A percentile compares a stretch with the other conserved stretches of the same genome.
Evolutionary conservation across 164 flowering plant species (phyloP).

Genomic region (Nymphaea colorata): DNA sequence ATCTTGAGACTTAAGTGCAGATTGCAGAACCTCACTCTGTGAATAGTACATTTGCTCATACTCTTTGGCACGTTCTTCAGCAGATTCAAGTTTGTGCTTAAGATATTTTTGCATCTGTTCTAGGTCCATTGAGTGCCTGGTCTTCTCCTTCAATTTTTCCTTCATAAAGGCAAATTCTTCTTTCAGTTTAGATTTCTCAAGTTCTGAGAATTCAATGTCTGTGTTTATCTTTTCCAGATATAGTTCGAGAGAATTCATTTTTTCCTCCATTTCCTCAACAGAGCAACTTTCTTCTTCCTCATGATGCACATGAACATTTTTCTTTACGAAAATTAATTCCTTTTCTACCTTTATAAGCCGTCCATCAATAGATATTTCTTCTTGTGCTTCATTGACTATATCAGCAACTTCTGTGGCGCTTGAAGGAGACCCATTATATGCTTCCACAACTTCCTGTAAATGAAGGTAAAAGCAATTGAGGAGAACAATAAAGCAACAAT

Average conservation of each 20-base stretch:
- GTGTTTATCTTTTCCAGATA: constrained; percentile 50
- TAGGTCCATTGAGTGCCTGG: constrained; percentile 44
- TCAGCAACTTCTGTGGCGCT: neutral
- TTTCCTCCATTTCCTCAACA: constrained; percentile 39
- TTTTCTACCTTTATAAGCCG: constrained; percentile 94
- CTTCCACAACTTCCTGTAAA: too few species aligned
- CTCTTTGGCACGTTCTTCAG: constrained; percentile 18
- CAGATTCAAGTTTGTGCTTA: constrained; percentile 16
- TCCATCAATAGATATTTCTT: constrained; percentile 56
- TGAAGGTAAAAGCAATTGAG: too few species aligned
- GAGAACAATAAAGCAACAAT: too few species aligned
- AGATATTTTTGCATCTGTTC: constrained; percentile 40
- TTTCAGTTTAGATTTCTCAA: constrained; percentile 38
- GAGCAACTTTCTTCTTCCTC: constrained; percentile 17
- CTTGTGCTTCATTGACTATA: constrained; percentile 24
- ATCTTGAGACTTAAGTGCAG: constrained; percentile 50
- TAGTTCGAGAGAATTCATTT: constrained; percentile 48
- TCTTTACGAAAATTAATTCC: constrained; percentile 43
- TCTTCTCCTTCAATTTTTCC: constrained; percentile 39
- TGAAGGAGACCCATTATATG: too few species aligned
- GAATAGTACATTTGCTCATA: constrained; percentile 35
- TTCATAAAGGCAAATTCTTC: constrained; percentile 34
- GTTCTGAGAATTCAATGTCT: constrained; percentile 45
- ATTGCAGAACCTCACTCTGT: constrained; percentile 46
- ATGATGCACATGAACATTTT: constrained; percentile 11